Percentiles rank a stretch among this genome's conserved stretches.
Conservation (phyloP, 2,329 filamentous ascomycete genomes). For the Botryotinia convoluta region DNA sequence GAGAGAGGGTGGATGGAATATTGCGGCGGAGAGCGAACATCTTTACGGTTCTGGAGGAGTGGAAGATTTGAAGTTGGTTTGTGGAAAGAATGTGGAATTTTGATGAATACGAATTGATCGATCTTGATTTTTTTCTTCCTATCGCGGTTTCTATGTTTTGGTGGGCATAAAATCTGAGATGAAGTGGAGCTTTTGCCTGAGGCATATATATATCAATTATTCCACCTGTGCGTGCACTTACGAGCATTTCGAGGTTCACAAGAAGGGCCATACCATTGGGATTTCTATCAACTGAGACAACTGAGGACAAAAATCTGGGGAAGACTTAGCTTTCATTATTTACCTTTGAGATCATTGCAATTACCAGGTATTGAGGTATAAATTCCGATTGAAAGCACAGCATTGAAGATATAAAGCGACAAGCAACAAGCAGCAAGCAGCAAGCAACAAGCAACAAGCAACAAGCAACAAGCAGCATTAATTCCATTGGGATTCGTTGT, state of each 20-base stretch:
- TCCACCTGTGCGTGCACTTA: neutral
- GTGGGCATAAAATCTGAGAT: neutral
- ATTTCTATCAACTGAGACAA: constrained; percentile 2
- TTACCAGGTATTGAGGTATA: neutral
- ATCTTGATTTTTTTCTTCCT: neutral
- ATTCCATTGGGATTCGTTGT: neutral
- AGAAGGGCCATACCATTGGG: neutral
- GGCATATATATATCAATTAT: neutral
- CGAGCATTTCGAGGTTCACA: neutral
- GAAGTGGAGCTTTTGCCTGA: neutral
- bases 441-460: neutral
- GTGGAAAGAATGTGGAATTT: neutral
- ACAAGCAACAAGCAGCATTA: neutral
- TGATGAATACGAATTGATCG: neutral
- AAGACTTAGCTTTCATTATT: neutral
- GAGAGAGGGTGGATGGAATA: constrained; percentile 47
- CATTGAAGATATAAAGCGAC: neutral
- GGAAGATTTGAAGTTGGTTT: neutral
- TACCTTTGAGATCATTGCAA: neutral
- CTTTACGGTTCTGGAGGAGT: constrained; percentile 5
- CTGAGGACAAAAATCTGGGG: neutral
- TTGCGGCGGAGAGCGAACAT: constrained; percentile 41
- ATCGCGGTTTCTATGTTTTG: neutral
- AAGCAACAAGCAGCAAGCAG: neutral
- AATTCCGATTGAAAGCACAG: neutral